Evolutionary conservation across 1,284 basidiomycete genomes (phyloP), one percentile per base, ranked within the genome.

Genomic region (Ustilago sp.): DNA sequence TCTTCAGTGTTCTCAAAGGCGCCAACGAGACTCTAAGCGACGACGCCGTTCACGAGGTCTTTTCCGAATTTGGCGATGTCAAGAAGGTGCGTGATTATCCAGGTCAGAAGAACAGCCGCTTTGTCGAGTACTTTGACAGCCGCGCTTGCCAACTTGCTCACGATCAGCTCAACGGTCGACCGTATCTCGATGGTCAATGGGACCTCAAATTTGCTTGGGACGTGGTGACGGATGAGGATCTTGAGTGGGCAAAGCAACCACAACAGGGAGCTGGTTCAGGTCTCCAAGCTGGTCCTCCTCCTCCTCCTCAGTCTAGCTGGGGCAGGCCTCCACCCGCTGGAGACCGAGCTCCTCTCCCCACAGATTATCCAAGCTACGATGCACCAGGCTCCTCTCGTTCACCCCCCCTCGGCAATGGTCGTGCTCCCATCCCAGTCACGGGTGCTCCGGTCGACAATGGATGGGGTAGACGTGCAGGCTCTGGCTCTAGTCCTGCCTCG

Each of bases 181-280:
- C 90, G 1, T 89, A 95, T 66, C 91, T 93, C 83, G 94, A 94
- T 79, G 94, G 95, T 17, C 90, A 92, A 0, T 92, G 98, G 90
- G 92, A 94, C 54, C 90, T 98, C 57, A 89, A 90, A 2, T 94
- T 93, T 80, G 92, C 93, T n/a, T 97, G 94, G 92, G 94, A 98
- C 75, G 70, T 81, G 7, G 73, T 77, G 35, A 81, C 77, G 47
- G 77, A 79, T 23, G 82, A 80, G 19, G 77, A 80, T 51, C 52
- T 70, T 5, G 77, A 79, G 12, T 75, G 76, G 57, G 79, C 73
- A 56, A 71, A 74, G 28, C 13, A 23, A 23, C 63, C 68, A 8
- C 39, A 59, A 38, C 53, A 60, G 31, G 62, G 12, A 8, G 54
- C 53, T 43, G 68, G 68, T 13, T 36, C 47, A n/a, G 63, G 50